These are phyloP conservation scores for Chlorella vulgaris DNA, from an alignment of 139 green algal species.

Conservation along the genomic window DNA sequence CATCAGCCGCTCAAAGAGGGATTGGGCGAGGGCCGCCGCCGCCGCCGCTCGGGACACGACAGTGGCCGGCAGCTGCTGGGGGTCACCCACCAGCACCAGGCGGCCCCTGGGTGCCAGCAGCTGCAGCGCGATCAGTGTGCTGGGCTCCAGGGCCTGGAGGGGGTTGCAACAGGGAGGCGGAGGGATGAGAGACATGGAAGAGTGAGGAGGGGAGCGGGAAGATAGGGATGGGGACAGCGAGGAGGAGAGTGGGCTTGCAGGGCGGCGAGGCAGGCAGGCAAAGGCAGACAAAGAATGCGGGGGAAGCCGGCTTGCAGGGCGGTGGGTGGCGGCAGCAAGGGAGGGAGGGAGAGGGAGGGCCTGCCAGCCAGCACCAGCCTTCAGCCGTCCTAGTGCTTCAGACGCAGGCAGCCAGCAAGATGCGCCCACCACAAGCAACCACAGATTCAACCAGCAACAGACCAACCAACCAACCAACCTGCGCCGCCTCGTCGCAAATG, in stretches of 20 bases:
- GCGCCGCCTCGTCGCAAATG: constrained; percentile 85
- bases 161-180: constrained; percentile 72
- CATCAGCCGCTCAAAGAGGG: constrained; percentile 86
- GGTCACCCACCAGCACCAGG: constrained; percentile 88
- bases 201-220: no score
- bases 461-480: constrained; percentile 47
- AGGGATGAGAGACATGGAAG: constrained; percentile 55
- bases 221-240: no score
- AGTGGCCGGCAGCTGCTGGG: constrained; percentile 93
- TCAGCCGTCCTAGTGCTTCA: not conserved
- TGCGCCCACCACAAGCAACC: no score
- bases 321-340: no score
- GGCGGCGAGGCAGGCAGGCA: no score
- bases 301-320: no score
- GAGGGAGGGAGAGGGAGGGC: no score
- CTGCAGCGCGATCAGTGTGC: constrained; percentile 46
- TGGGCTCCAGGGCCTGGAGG: constrained; percentile 79
- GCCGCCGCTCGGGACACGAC: constrained; percentile 64
- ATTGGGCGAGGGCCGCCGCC: constrained; percentile 72
- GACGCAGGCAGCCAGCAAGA: no score
- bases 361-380: no score
- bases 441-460: not conserved
- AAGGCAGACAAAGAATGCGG: no score
- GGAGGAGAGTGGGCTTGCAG: no score
- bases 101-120: constrained; percentile 51